A percentile compares a stretch with the other conserved stretches of the same genome.
These are phyloP conservation scores for Prunus kanzakura DNA, from an alignment of 306 rosid species.

Conservation along the genomic window DNA sequence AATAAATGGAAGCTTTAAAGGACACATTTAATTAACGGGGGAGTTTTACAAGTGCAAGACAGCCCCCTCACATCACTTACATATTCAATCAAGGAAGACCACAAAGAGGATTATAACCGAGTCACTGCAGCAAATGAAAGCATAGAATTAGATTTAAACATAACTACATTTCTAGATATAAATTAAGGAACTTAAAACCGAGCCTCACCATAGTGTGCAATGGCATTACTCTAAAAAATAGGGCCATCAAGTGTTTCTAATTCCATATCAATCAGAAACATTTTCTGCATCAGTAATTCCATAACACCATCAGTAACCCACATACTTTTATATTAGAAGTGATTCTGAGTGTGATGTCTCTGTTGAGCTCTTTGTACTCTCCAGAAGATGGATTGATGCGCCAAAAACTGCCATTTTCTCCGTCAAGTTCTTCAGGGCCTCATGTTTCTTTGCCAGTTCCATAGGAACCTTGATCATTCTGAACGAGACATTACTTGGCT, in stretches of 20 bases:
- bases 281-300: neutral
- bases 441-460: slow-evolving; percentile 72
- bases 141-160: neutral
- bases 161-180: neutral
- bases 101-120: slow-evolving; percentile 41
- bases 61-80: slow-evolving; percentile 25
- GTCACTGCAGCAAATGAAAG: slow-evolving; percentile 44
- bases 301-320: neutral
- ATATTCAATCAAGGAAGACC: slow-evolving; percentile 52
- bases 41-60: neutral
- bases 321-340: neutral
- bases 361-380: slow-evolving; percentile 8
- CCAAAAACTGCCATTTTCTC: slow-evolving; percentile 65
- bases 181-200: neutral
- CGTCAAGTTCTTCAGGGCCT: slow-evolving; percentile 56
- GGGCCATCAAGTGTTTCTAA: slow-evolving; percentile 72
- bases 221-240: slow-evolving; percentile 74
- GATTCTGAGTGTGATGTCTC: slow-evolving; percentile 19
- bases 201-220: slow-evolving; percentile 64
- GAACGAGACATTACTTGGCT: slow-evolving; percentile 68
- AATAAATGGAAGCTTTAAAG: no score
- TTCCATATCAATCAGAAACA: neutral
- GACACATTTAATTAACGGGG: neutral
- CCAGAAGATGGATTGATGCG: slow-evolving; percentile 30
- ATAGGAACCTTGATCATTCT: slow-evolving; percentile 81